These are phyloP conservation scores for Ciborinia camelliae DNA, from an alignment of 2,329 filamentous ascomycete genomes.

Conservation along the genomic window DNA sequence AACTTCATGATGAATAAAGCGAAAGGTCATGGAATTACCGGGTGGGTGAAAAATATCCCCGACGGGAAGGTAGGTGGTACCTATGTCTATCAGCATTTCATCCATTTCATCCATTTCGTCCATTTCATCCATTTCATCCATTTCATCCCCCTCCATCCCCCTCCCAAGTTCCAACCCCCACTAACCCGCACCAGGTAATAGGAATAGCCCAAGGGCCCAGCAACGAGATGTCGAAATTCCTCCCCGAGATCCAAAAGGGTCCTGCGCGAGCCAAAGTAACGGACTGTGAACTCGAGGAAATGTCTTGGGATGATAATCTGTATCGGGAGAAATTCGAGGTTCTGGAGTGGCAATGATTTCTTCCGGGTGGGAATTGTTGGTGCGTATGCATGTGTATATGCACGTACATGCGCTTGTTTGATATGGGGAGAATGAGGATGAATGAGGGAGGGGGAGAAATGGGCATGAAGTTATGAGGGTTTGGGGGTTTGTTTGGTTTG, in stretches of 20 bases:
- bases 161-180: too few relatives aligned
- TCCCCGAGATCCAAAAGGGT: conserved; percentile 72
- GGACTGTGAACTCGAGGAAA: conserved; percentile 65
- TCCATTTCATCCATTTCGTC: neutral
- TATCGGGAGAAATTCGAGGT: neutral
- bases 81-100: too few relatives aligned
- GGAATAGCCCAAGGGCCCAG: conserved; percentile 82
- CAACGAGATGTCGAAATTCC: conserved; percentile 61
- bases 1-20: conserved; percentile 56
- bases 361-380: too few relatives aligned
- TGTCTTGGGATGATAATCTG: too few relatives aligned
- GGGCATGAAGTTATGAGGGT: too few relatives aligned
- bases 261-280: conserved; percentile 70
- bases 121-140: neutral
- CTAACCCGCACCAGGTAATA: conserved; percentile 59
- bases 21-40: conserved; percentile 49
- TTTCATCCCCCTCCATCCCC: neutral
- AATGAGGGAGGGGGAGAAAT: too few relatives aligned
- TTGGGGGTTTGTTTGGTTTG: too few relatives aligned
- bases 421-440: too few relatives aligned
- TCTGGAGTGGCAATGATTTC: too few relatives aligned
- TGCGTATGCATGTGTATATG: too few relatives aligned
- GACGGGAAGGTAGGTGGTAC: conserved; percentile 54
- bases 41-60: conserved; percentile 59
- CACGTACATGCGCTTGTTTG: too few relatives aligned